Base-by-base conservation (phyloP, 352 stramenopile genomes). In the Hyaloperonospora arabidopsidis region DNA sequence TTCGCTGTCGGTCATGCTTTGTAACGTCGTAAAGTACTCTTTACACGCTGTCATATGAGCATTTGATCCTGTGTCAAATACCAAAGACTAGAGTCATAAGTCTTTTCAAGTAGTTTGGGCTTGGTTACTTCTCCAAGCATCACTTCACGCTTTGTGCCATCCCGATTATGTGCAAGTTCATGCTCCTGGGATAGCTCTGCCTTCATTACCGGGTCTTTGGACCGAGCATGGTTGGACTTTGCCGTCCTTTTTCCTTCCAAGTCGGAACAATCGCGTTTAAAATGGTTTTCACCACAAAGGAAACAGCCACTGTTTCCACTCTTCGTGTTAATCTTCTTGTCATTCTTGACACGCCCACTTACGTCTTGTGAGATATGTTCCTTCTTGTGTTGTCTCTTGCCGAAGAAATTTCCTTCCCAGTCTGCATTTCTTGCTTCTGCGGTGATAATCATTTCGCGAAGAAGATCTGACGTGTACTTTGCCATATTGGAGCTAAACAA, bases 11-110 rank as follows among this genome's bases (percentile, higher is more conserved):
- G 54, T 44, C 57, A 63, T 59, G 19, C 28, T 48, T 0, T 59
- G 21, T 3, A 60, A 1, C 13, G 28, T 14, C 1, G 57, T 65
- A 7, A 65, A 65, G 17, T 65, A 59, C 18, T 59, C 46, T 36
- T 55, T 64, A 18, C 28, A 32, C 1, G 50, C 36, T 36, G 35
- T 18, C 4, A 41, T 32, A 22, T 59, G 46, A 10, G 39, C 50
- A 40, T 64, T 56, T n/a, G 15, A 46, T 34, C 49, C 50, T 3
- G 21, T 64, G 28, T 59, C 57, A 65, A 65, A 21, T 57, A 59
- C 57, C 57, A 57, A 8, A 13, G n/a, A 35, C 32, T 35, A 29
- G 21, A 22, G 14, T 49, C 35, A 19, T 49, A 54, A 1, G 46
- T 4, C 14, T 47, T 52, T 1, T 39, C 53, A 8, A 38, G 11